A percentile compares a stretch with the other conserved stretches of the same genome.
Evolutionary conservation across 352 stramenopile genomes (phyloP).

Genomic region (Globisporangium perplexum): DNA sequence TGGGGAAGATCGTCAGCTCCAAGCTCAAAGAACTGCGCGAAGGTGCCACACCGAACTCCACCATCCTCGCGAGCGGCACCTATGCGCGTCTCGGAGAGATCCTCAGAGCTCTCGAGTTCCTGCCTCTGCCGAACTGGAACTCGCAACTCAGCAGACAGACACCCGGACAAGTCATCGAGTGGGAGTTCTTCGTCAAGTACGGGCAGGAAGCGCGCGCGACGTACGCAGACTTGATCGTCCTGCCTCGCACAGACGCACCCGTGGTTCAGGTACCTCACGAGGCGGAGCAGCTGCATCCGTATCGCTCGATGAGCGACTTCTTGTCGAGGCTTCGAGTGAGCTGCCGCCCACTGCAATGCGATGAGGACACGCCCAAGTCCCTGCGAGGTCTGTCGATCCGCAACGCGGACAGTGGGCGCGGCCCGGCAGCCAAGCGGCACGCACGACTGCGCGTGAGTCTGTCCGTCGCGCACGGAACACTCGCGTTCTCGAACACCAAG

Average conservation of each 20-base stretch:
- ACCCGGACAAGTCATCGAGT: slow-evolving; percentile 26
- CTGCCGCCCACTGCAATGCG: slow-evolving; percentile 31
- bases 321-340: slow-evolving; percentile 31
- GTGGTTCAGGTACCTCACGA: slow-evolving; percentile 33
- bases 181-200: slow-evolving; percentile 33
- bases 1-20: neutral
- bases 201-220: slow-evolving; percentile 19
- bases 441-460: slow-evolving; percentile 19
- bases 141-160: slow-evolving; percentile 10
- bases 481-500: slow-evolving; percentile 17
- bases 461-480: slow-evolving; percentile 25
- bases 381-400: slow-evolving; percentile 36
- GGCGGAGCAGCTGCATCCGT: slow-evolving; percentile 16
- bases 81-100: slow-evolving; percentile 13
- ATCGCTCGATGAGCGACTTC: slow-evolving; percentile 31
- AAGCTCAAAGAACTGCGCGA: neutral
- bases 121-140: slow-evolving; percentile 52
- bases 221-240: slow-evolving; percentile 29
- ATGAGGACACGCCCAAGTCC: slow-evolving; percentile 31
- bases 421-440: neutral
- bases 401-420: slow-evolving; percentile 18
- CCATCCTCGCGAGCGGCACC: slow-evolving; percentile 11
- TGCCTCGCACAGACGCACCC: slow-evolving; percentile 23
- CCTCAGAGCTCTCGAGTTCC: slow-evolving; percentile 25
- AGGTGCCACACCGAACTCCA: neutral